Evolutionary conservation across 2,329 filamentous ascomycete genomes (phyloP).

Genomic region (Phoma sp.): DNA sequence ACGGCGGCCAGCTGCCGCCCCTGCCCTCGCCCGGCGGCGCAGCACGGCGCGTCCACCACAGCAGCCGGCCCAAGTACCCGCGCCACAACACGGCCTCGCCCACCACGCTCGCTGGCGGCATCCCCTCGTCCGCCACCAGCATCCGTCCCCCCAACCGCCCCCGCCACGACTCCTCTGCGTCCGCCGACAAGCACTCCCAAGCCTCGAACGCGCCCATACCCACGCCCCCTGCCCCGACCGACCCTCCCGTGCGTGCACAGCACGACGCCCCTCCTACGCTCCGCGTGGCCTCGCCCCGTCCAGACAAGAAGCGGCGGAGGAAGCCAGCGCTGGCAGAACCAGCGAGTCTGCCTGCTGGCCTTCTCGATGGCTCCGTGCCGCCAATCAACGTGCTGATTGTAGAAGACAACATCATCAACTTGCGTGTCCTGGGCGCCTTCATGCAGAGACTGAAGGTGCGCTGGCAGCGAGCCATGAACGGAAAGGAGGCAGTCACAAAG

Average conservation of each 20-base stretch:
- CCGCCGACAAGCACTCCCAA: conserved; percentile 53
- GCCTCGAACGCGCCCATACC: conserved; percentile 61
- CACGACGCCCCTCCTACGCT: conserved; percentile 57
- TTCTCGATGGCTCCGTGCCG: conserved; percentile 81
- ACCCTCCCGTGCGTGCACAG: conserved; percentile 50
- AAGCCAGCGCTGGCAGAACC: conserved; percentile 50
- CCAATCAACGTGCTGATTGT: conserved; percentile 98
- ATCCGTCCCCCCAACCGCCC: conserved; percentile 40
- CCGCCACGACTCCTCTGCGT: conserved; percentile 52
- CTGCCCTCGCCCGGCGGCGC: conserved; percentile 81
- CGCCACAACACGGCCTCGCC: conserved; percentile 84
- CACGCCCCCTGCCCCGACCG: conserved; percentile 58
- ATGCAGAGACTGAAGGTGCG: conserved; percentile 95
- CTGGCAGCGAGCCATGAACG: conserved; percentile 97
- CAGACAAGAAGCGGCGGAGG: conserved; percentile 57
- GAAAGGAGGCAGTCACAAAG: conserved; percentile 88
- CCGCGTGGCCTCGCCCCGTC: conserved; percentile 58
- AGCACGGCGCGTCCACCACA: conserved; percentile 51
- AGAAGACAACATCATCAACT: conserved; percentile 98
- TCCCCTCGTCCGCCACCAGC: conserved; percentile 51
- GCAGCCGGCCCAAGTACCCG: conserved; percentile 68
- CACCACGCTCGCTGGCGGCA: conserved; percentile 62
- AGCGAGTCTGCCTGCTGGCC: conserved; percentile 61
- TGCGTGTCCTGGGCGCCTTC: conserved; percentile 91
- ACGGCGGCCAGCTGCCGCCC: conserved; percentile 77